Conservation (phyloP, 352 stramenopile species). For the Phytophthora hybrid region DNA sequence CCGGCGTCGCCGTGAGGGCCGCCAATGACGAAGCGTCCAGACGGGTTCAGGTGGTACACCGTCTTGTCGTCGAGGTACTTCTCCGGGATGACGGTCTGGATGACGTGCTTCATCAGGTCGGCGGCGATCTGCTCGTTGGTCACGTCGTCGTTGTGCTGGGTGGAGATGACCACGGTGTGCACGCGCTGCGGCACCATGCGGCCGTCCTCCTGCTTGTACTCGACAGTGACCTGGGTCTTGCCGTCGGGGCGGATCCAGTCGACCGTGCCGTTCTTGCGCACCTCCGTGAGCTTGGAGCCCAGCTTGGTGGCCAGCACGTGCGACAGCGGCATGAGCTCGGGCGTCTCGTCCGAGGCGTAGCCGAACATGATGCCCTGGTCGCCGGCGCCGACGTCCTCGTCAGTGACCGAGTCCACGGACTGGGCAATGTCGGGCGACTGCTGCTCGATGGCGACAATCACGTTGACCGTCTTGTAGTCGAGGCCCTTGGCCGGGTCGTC, state of each 20-base stretch:
- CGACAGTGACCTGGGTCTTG: constrained; percentile 99
- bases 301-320: constrained; percentile 98
- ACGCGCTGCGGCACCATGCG: constrained; percentile 96
- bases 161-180: constrained; percentile 99
- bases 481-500: constrained; percentile 99
- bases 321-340: constrained; percentile 98
- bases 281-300: constrained; percentile 97
- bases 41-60: constrained; percentile 99
- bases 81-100: constrained; percentile 98
- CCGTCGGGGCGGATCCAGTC: constrained; percentile 99
- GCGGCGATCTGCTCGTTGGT: constrained; percentile 98
- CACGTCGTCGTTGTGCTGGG: constrained; percentile 98
- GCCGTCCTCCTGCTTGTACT: constrained; percentile 98
- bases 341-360: constrained; percentile 98
- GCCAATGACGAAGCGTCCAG: constrained; percentile 98
- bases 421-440: constrained; percentile 99
- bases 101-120: constrained; percentile 99
- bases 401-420: constrained; percentile 96
- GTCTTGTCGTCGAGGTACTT: constrained; percentile 99
- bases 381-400: constrained; percentile 98
- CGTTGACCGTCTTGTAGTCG: constrained; percentile 99
- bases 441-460: constrained; percentile 99
- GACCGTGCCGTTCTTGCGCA: constrained; percentile 98
- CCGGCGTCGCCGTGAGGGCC: constrained; percentile 98
- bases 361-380: constrained; percentile 96